A percentile compares a stretch with the other conserved stretches of the same genome.
phyloP scores from a whole-genome alignment of 2,329 filamentous ascomycete genomes.

The Fusarium miscanthi region DNA sequence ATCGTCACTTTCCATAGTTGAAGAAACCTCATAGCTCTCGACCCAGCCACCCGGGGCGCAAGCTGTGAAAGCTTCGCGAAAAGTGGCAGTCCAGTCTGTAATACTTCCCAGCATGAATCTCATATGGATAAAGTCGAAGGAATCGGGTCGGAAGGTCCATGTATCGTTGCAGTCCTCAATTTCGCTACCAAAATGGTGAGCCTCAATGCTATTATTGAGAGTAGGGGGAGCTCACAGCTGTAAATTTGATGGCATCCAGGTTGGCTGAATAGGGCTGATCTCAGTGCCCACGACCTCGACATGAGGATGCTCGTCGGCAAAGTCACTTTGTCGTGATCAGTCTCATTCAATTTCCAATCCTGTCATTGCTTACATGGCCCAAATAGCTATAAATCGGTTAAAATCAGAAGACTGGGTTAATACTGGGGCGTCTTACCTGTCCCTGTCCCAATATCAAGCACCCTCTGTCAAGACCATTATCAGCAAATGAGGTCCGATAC shows the following conservation, averaged over 20 bases:
- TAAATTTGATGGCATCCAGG: constrained; percentile 17
- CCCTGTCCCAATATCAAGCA: constrained; percentile 12
- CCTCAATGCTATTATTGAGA: accelerated
- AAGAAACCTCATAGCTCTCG: constrained; percentile 10
- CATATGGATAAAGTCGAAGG: constrained; percentile 14
- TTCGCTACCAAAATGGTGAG: neutral
- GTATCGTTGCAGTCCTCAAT: constrained; percentile 12
- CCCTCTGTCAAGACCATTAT: neutral
- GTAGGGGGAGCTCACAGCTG: neutral
- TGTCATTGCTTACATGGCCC: constrained; percentile 8
- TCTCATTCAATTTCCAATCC: accelerated
- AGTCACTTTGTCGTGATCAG: neutral
- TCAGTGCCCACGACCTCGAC: constrained; percentile 23
- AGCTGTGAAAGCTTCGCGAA: neutral
- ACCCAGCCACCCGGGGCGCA: constrained; percentile 5
- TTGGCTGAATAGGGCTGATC: constrained; percentile 21
- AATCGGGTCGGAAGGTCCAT: constrained; percentile 6
- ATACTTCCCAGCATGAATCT: constrained; percentile 16
- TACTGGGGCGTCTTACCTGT: neutral
- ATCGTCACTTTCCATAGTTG: constrained; percentile 12
- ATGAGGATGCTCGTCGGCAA: constrained; percentile 19
- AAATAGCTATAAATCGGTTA: neutral
- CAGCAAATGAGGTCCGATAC: neutral
- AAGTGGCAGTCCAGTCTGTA: constrained; percentile 4
- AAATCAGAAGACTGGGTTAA: accelerated